These are phyloP conservation scores for Exserohilum rostratum DNA, from an alignment of 2,329 filamentous ascomycete genomes.

Conservation along the genomic window DNA sequence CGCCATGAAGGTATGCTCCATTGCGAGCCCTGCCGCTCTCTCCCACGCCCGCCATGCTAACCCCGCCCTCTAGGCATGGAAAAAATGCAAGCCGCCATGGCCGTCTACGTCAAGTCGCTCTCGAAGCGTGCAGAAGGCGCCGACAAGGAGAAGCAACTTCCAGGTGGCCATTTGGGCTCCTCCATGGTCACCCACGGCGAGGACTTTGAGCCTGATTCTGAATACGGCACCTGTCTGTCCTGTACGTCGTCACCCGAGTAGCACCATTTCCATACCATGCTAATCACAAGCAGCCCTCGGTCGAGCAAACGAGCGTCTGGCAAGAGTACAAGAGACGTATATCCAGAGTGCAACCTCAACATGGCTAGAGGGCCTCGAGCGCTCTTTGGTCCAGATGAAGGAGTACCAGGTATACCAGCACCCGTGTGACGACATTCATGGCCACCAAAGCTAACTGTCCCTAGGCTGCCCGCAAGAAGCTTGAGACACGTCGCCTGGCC, in stretches of 20 bases:
- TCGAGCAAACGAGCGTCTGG: conserved; percentile 84
- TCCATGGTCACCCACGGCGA: conserved; percentile 89
- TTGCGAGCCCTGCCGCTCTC: conserved; percentile 8
- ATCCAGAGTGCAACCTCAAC: conserved; percentile 76
- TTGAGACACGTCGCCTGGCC: conserved; percentile 84
- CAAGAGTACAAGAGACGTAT: conserved; percentile 83
- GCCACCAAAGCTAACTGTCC: conserved; percentile 19
- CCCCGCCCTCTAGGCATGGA: conserved; percentile 72
- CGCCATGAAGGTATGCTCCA: conserved; percentile 76
- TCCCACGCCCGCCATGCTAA: conserved; percentile 7
- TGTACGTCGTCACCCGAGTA: conserved; percentile 55
- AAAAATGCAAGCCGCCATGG: conserved; percentile 84
- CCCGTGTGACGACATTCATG: background rate
- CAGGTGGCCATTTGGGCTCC: conserved; percentile 78
- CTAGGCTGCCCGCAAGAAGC: conserved; percentile 84
- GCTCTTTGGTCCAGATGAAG: conserved; percentile 92
- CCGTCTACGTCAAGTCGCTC: conserved; percentile 83
- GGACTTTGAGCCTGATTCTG: conserved; percentile 88
- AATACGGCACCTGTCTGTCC: conserved; percentile 86
- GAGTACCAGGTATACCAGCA: conserved; percentile 79
- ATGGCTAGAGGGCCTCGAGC: conserved; percentile 91
- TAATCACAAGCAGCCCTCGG: conserved; percentile 66
- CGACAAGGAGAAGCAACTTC: conserved; percentile 85
- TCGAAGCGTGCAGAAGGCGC: conserved; percentile 83
- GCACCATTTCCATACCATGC: conserved; percentile 4